Conservation (phyloP, 306 rosid genomes). For the Dalbergia oliveri region DNA sequence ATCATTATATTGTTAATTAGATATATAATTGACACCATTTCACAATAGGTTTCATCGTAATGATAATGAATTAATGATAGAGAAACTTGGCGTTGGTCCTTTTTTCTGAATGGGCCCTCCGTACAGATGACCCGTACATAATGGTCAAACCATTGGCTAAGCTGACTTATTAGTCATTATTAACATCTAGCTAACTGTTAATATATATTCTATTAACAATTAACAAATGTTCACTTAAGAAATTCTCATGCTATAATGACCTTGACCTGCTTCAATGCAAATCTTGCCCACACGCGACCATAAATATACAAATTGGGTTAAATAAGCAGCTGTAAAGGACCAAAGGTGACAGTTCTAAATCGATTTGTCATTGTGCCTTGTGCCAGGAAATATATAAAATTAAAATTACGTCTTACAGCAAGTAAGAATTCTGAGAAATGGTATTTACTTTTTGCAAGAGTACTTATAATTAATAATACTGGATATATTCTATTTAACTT, state of each 20-base stretch:
- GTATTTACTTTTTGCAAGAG: neutral
- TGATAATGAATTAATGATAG: slow-evolving; percentile 1
- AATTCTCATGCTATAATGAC: no score
- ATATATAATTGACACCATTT: slow-evolving; percentile 18
- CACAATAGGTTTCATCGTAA: neutral
- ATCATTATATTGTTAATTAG: neutral
- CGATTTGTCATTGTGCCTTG: no score
- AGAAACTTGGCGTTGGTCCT: slow-evolving; percentile 1
- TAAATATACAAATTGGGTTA: no score
- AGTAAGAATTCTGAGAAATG: neutral
- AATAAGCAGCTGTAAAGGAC: no score
- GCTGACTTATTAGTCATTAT: no score
- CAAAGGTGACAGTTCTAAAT: no score
- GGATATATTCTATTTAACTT: neutral
- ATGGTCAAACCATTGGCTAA: neutral
- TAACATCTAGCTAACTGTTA: no score
- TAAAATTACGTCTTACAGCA: neutral
- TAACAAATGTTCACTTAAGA: no score
- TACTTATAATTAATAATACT: neutral
- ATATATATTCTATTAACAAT: no score
- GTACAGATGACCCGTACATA: neutral
- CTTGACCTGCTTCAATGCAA: no score
- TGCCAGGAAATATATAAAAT: neutral
- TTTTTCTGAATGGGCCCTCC: slow-evolving; percentile 6
- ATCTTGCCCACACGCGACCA: no score